phyloP scores from a whole-genome alignment of 225 moss, liverwort and hornwort genomes.

The Antitrichia curtipendula region DNA sequence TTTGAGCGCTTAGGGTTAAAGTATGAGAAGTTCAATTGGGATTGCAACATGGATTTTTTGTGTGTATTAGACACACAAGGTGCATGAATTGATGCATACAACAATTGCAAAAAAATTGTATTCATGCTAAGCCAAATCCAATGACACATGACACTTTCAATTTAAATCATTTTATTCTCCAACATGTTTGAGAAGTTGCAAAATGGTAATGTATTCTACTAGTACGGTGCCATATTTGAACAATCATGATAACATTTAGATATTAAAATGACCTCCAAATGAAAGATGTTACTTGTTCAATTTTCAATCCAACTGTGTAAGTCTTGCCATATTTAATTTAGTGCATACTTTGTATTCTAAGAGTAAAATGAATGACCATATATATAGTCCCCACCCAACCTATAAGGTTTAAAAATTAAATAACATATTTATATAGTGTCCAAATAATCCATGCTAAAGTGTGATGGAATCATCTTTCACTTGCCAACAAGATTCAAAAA shows the following conservation, averaged over 20 bases:
- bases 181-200: neutral
- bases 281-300: too few relatives aligned
- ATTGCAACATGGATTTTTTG: neutral
- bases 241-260: neutral
- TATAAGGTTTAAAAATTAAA: neutral
- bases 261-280: neutral
- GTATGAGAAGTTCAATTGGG: neutral
- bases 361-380: neutral
- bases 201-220: neutral
- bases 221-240: accelerated
- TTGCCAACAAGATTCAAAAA: neutral
- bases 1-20: too few relatives aligned
- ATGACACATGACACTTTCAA: neutral
- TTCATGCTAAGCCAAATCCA: neutral
- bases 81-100: neutral
- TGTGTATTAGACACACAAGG: neutral
- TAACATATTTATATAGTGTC: neutral
- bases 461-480: accelerated
- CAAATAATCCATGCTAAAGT: neutral
- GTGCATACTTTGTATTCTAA: too few relatives aligned
- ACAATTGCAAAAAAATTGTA: neutral
- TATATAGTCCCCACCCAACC: neutral
- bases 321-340: neutral
- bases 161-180: neutral
- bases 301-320: too few relatives aligned